A percentile compares a stretch with the other conserved stretches of the same genome.
Conservation (phyloP, 208 protist species). For the Trypanosoma mega region DNA sequence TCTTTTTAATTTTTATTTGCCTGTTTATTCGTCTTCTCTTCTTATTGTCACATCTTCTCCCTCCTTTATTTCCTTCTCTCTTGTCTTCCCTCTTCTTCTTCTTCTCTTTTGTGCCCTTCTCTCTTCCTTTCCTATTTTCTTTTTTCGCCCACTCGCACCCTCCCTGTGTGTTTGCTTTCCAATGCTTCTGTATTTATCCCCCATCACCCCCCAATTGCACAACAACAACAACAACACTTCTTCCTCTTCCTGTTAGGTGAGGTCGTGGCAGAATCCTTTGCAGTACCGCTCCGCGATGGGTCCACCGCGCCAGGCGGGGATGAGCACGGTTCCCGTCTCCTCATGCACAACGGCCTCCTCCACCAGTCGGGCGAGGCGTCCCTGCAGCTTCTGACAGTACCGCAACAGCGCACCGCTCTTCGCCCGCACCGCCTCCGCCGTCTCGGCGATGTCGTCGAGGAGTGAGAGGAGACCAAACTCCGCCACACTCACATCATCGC, state of each 20-base stretch:
- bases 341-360: constrained; percentile 33
- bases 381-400: constrained; percentile 32
- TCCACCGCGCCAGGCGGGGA: constrained; percentile 21
- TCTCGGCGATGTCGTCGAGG: constrained; percentile 25
- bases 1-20: too few species aligned
- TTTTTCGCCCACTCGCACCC: too few species aligned
- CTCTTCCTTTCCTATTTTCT: too few species aligned
- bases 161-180: too few species aligned
- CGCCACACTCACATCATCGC: constrained; percentile 5
- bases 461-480: constrained; percentile 24
- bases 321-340: constrained; percentile 18
- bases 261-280: constrained; percentile 27
- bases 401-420: constrained; percentile 23
- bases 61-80: too few species aligned
- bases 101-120: too few species aligned
- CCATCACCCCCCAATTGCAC: too few species aligned
- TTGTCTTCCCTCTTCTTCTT: too few species aligned
- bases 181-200: too few species aligned
- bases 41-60: too few species aligned
- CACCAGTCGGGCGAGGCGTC: constrained; percentile 23
- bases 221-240: too few species aligned
- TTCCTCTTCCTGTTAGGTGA: constrained; percentile 11
- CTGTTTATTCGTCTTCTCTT: too few species aligned
- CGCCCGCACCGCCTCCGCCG: constrained; percentile 23
- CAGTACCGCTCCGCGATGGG: constrained; percentile 23